Percentiles rank a stretch among this genome's conserved stretches.
Conservation (phyloP, 768 basidiomycete species). For the Cystofilobasidium capitatum region DNA sequence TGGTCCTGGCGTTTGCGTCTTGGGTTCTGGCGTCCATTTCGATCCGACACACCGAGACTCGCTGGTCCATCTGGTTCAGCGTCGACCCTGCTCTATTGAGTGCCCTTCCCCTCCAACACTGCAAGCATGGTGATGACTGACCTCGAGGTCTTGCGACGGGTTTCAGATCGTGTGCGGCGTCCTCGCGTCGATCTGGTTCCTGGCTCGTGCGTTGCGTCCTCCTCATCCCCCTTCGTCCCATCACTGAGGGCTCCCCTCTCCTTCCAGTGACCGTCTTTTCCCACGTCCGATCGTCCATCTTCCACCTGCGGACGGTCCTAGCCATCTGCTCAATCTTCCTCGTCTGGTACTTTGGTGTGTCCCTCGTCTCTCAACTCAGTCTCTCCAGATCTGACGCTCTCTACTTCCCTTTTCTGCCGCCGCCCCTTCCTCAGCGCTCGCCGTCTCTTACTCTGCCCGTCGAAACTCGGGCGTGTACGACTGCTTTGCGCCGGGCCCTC, state of each 20-base stretch:
- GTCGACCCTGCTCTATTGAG: background rate
- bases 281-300: background rate
- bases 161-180: background rate
- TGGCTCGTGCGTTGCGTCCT: background rate
- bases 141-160: background rate
- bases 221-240: background rate
- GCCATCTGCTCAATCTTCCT: background rate
- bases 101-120: background rate
- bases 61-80: background rate
- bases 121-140: background rate
- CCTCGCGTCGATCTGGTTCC: constrained; percentile 1
- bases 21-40: constrained; percentile 6
- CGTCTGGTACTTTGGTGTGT: background rate
- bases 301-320: background rate
- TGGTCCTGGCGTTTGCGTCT: constrained; percentile 2
- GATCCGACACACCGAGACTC: background rate
- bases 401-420: background rate
- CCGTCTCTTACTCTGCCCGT: constrained; percentile 8
- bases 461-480: background rate
- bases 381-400: background rate
- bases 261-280: background rate
- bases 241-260: background rate
- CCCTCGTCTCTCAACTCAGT: background rate
- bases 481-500: background rate
- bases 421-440: background rate